phyloP scores from a whole-genome alignment of 2,329 filamentous ascomycete species.

The Didymella lethalis region DNA sequence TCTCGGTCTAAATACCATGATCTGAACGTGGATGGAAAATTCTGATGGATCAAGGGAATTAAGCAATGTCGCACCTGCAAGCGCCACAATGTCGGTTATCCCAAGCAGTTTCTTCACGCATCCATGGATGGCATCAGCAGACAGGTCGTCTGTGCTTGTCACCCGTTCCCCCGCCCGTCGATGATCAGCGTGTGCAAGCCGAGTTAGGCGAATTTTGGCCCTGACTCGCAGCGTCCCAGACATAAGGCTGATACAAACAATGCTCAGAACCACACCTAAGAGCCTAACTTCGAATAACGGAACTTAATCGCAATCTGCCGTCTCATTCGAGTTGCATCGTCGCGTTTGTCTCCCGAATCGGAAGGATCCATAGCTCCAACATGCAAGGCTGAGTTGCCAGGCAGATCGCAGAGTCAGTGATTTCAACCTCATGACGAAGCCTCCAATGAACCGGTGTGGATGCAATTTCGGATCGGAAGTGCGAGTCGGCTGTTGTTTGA shows the following conservation, averaged over 20 bases:
- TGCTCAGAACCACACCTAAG: neutral
- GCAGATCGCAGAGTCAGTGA: neutral
- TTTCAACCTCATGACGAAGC: neutral
- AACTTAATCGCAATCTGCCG: neutral
- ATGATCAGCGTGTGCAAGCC: conserved; percentile 8
- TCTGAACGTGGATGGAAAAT: neutral
- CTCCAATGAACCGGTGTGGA: neutral
- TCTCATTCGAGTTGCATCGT: neutral
- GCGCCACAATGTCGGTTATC: conserved; percentile 6
- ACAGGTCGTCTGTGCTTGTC: conserved; percentile 3
- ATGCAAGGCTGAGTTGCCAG: neutral
- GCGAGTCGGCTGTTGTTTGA: conserved; percentile 3
- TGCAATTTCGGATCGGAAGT: conserved; percentile 1
- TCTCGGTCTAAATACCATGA: neutral
- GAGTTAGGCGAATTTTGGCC: conserved; percentile 6
- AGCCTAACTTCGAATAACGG: neutral
- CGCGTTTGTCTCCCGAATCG: neutral
- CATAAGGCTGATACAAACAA: conserved; percentile 13
- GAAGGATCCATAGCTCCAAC: neutral
- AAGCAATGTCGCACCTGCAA: conserved; percentile 3
- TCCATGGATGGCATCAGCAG: neutral
- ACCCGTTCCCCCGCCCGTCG: conserved; percentile 12
- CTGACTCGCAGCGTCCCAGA: conserved; percentile 11
- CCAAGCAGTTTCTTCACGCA: conserved; percentile 2
- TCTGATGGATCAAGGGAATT: neutral